Conservation (phyloP, 495 filamentous ascomycete genomes). For the Articulospora tetracladia region DNA sequence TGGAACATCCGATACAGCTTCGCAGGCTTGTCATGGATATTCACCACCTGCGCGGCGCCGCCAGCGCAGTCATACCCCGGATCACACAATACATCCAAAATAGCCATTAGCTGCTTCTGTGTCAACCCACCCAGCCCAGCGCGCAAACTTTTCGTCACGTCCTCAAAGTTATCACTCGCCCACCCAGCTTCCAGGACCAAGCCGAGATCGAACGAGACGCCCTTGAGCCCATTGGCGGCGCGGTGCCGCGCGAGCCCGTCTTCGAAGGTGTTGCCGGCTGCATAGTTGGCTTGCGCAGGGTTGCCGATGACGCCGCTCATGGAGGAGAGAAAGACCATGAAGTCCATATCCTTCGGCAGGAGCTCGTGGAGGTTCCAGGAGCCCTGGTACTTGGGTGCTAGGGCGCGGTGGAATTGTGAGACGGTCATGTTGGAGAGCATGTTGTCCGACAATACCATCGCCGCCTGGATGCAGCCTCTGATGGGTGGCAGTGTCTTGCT, state of each 20-base stretch:
- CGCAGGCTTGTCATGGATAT: too few species aligned
- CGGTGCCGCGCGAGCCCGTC: constrained; percentile 37
- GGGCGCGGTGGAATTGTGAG: constrained; percentile 26
- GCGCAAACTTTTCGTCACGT: background rate
- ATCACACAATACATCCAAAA: background rate
- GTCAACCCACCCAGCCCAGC: background rate
- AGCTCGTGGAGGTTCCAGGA: constrained; percentile 34
- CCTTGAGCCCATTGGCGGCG: constrained; percentile 32
- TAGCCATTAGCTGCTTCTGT: background rate
- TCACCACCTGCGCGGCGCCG: too few species aligned
- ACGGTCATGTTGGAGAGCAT: constrained; percentile 23
- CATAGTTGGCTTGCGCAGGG: constrained; percentile 57
- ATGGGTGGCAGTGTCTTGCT: constrained; percentile 38
- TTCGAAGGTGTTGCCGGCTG: constrained; percentile 57
- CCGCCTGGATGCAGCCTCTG: constrained; percentile 41
- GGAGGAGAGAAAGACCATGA: constrained; percentile 60
- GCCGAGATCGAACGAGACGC: constrained; percentile 48
- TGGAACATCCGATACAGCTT: too few species aligned
- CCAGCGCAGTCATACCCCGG: too few species aligned
- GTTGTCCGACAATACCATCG: constrained; percentile 37
- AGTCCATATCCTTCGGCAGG: constrained; percentile 32
- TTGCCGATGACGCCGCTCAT: constrained; percentile 53
- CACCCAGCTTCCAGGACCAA: constrained; percentile 27
- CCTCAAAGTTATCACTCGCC: background rate
- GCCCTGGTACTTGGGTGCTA: constrained; percentile 35